Evolutionary conservation across 768 basidiomycete species (phyloP).

Genomic region (Lactifluus hygrophoroides): DNA sequence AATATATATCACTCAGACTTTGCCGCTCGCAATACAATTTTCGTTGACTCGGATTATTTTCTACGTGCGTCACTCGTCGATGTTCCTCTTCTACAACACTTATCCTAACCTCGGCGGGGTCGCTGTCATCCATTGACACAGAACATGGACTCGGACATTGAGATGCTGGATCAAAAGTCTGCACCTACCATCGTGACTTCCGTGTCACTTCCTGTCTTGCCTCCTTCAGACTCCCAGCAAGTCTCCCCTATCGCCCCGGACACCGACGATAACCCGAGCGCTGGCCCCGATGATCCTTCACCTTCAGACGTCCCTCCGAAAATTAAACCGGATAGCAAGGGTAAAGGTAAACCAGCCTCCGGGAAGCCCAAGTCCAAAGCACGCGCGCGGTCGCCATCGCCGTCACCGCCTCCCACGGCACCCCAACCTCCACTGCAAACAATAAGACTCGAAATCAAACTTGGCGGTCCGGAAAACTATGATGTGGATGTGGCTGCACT

Average conservation of each 20-base stretch:
- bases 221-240: constrained; percentile 9
- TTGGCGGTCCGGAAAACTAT: constrained; percentile 69
- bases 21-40: background rate
- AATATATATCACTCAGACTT: background rate
- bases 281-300: constrained; percentile 22
- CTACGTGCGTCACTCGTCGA: background rate
- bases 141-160: constrained; percentile 12
- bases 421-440: constrained; percentile 47
- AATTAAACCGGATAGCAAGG: constrained; percentile 18
- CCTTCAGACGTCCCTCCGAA: constrained; percentile 15
- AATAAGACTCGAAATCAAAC: constrained; percentile 55
- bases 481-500: constrained; percentile 56
- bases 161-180: constrained; percentile 11
- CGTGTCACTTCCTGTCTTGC: background rate
- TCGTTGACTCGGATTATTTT: background rate
- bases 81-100: background rate
- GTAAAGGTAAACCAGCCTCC: constrained; percentile 18
- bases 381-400: constrained; percentile 44
- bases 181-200: constrained; percentile 4
- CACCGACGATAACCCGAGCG: constrained; percentile 5
- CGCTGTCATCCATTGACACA: background rate
- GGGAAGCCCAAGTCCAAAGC: constrained; percentile 46
- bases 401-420: constrained; percentile 44
- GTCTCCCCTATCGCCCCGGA: constrained; percentile 5
- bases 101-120: background rate